Base-by-base conservation (phyloP, 2,329 filamentous ascomycete genomes). In the Onygenales sp. region DNA sequence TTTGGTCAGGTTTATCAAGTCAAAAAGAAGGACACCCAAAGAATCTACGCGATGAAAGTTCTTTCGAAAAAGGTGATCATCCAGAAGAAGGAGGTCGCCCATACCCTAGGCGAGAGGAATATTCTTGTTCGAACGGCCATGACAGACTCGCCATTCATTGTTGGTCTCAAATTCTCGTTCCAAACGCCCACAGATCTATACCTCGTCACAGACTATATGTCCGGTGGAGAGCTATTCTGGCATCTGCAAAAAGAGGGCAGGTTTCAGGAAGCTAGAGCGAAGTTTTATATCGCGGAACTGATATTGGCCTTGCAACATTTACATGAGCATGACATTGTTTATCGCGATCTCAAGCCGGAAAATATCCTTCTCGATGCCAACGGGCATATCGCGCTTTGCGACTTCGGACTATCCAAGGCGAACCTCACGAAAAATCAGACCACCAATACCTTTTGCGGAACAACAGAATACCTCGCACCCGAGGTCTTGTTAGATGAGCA, bases 161-260 rank as follows among this genome's bases (percentile, higher is more conserved):
- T 98, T 42, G 92, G 92, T 6, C 79, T 98, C 63, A 98, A 98
- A 66, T 98, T 97, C 67, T 97, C 93, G 0, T 98, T 98, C 76
- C 93, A 98, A 70, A 97, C 93, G 0, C 88, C 91, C 1, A 93
- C 91, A 3, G 93, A 98, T 69, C 81, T 98, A 2, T 97, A 97
- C 67, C 79, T 98, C n/a, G 93, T 98, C 11, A 97, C 93, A 4
- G 93, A 97, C 68, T 98, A 96, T 75, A 97, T 98, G 93, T 98
- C 93, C 13, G 93, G 93, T 40, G 93, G 93, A 54, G 93, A 98
- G 70, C 78, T 98, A 1, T 98, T 98, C 72, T 98, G 93, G 92
- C 93, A 98, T 75, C 74, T 98, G 54, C 93, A 98, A 67, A 95
- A 95, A 67, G 93, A 97, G 67, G 92, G 92, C 49, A 86, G 92